Evolutionary conservation across 2,329 filamentous ascomycete species (phyloP), one percentile per base, ranked within the genome.

Genomic region (Shiraia bambusicola): DNA sequence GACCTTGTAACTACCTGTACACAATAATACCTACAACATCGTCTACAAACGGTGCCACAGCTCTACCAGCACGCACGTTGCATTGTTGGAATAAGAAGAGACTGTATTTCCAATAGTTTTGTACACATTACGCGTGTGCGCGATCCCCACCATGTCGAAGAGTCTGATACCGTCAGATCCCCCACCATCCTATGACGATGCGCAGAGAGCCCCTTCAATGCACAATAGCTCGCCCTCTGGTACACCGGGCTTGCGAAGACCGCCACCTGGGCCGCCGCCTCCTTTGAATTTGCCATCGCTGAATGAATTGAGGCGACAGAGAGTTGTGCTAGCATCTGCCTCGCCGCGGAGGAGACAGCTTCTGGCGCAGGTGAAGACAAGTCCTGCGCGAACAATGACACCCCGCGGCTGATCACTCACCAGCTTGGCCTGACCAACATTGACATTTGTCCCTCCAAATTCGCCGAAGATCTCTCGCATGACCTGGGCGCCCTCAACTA

Each of bases 401-500:
- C 33, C 14, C 19, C 42, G 15, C 11, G 13, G 9, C 44, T 55
- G 31, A 55, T 28, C 11, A 3, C 1, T n/a, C 17, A 13, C 3
- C 67, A 91, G 79, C 79, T 96, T 46, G 90, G 91, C 52, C 80
- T 97, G 9, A 79, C 76, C 2, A 84, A 90, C 62, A 71, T 96
- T 62, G 91, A 97, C 70, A 81, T 96, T 60, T 78, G 85, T 47
- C 89, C 93, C 12, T 95, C 89, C 29, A 83, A 79, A 39, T 84
- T 88, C 52, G 85, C 88, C 37, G 93, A 98, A 73, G 80, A 97
- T 72, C 80, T 95, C 40, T 80, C 88, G 58, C 95, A 97, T 69
- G 94, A 95, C 2, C 79, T 92, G 45, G 82, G 84, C 1, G 88
- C 93, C 1, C 87, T 88, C 67, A 90, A 95, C 72, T 98, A 98